These are phyloP conservation scores for Hibiscus trionum DNA, from an alignment of 345 rosid species.

Conservation along the genomic window DNA sequence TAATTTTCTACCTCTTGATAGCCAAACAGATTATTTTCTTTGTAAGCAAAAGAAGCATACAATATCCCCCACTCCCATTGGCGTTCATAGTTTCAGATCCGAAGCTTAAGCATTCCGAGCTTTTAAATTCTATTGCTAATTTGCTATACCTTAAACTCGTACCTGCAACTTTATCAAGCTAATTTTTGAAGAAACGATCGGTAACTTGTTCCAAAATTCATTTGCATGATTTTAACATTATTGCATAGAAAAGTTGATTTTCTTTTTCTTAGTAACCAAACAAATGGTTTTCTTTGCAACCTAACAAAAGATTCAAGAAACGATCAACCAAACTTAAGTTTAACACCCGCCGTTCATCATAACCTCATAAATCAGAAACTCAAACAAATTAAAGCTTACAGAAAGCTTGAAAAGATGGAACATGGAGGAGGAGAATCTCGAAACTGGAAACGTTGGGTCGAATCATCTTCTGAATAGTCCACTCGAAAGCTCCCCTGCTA, in stretches of 20 bases:
- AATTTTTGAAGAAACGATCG: background rate
- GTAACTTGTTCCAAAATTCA: background rate
- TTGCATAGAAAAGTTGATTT: no score
- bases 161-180: no score
- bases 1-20: no score
- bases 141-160: no score
- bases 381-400: no score
- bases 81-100: background rate
- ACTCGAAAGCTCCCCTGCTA: constrained; percentile 81
- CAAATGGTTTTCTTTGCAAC: no score
- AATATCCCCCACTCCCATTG: background rate
- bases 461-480: constrained; percentile 79
- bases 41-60: background rate
- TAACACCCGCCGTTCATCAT: background rate
- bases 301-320: background rate
- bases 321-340: background rate
- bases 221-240: background rate
- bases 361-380: background rate
- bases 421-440: constrained; percentile 43
- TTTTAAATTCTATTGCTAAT: background rate
- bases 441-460: constrained; percentile 66
- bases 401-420: constrained; percentile 35
- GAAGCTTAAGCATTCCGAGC: background rate
- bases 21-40: no score
- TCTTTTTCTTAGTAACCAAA: background rate